Evolutionary conservation across 257 asterid species (phyloP), one percentile per base, ranked within the genome.

Genomic region (Pogostemon cablin): DNA sequence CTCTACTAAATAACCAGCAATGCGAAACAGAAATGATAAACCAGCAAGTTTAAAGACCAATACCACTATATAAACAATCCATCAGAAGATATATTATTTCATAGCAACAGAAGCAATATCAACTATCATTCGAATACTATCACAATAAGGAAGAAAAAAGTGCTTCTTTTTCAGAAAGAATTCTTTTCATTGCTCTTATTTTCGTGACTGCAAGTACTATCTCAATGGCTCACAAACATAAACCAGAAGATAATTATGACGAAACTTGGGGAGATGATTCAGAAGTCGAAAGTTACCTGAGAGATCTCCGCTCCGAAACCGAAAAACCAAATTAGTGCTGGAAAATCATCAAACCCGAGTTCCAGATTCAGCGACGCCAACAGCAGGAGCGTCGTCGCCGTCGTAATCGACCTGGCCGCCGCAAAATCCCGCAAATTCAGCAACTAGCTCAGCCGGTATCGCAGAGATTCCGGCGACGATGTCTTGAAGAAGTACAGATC

Each of bases 221-320:
- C 15, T 46, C 73, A 12, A 48, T 8, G 3, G 69, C 65, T 39
- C 72, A 20, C 56, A 37, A 10, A 59, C 37, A 65, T 9, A 20
- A 11, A 47, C 44, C 69, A 49, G 67, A 65, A 2, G 20, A 17
- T 10, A 20, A 49, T 8, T 4, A 49, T n/a, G 6, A 43, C 0
- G 57, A 65, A 46, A 42, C 57, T 34, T 6, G 17, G 34, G 10
- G 6, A 5, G n/a, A 25, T 4, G 15, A 48, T 3, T 5, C 62
- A 12, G 9, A 37, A 7, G 5, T n/a, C 0, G 64, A 67, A 34
- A 9, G 59, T 9, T 40, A 46, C 58, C 43, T 68, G 37, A 17
- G 70, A 48, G 73, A 73, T 4, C 68, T 73, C 53, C 55, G 78
- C 72, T 67, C 68, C 38, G 9, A 67, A 5, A 73, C 78, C n/a